Evolutionary conservation across 148 eudicot genomes (phyloP).

Genomic region (Polygonum aviculare): DNA sequence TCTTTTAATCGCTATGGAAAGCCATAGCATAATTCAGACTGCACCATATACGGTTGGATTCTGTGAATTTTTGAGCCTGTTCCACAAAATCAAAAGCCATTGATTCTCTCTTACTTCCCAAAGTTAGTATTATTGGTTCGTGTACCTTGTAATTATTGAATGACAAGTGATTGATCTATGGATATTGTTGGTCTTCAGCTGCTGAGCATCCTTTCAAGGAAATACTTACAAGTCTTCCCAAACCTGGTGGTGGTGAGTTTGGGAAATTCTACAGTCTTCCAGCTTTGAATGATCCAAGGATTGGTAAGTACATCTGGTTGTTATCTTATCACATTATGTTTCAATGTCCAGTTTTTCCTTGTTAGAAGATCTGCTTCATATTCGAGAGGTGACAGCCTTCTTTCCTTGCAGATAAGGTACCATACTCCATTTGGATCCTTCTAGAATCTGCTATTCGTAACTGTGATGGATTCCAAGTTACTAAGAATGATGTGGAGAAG

Average conservation of each 20-base stretch:
- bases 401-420: constrained; percentile 39
- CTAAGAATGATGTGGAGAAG: constrained; percentile 60
- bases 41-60: background rate
- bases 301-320: constrained; percentile 29
- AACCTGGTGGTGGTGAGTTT: constrained; percentile 69
- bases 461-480: constrained; percentile 57
- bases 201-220: constrained; percentile 55
- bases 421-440: constrained; percentile 57
- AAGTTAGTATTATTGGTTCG: background rate
- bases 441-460: constrained; percentile 62
- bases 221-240: constrained; percentile 52
- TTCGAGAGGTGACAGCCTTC: background rate
- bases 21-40: background rate
- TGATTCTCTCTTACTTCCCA: background rate
- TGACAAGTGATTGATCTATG: background rate
- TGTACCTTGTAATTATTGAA: background rate
- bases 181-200: constrained; percentile 23
- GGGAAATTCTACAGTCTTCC: constrained; percentile 65
- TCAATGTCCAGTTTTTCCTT: background rate
- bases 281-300: constrained; percentile 59
- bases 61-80: background rate
- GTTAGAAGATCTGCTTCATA: background rate
- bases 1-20: background rate
- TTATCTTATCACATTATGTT: background rate
- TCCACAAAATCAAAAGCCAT: background rate